Evolutionary conservation across 177 flowering plant species (phyloP), one percentile per base, ranked within the genome.

Genomic region (Vitis hybrid): DNA sequence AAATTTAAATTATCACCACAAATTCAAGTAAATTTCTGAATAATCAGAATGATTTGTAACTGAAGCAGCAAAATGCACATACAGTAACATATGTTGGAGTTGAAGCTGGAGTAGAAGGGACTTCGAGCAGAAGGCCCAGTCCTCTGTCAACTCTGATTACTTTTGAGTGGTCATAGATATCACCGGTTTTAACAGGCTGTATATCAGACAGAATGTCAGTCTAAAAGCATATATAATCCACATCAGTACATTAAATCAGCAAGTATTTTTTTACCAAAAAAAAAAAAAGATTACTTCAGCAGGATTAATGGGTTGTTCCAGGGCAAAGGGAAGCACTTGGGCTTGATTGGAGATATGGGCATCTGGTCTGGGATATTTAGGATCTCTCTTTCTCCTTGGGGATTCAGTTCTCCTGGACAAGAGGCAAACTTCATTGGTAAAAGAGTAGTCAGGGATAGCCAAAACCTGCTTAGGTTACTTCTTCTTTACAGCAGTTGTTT

Each of bases 71-170:
- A 62, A 55, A 62, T 53, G 58, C 61, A 82, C 95, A 60, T 89
- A 95, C 99, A 78, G 77, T 78, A 62, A 94, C 93, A 79, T 86
- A 94, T 62, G 90, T 88, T 17, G 98, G 97, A 68, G 89, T 89
- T 64, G 94, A 69, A 49, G 59, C 71, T 50, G 98, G 94, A 61
- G 59, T 13, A 47, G 97, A 86, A 47, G 99, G 97, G 67, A 94
- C 65, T 78, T 91, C 95, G 70, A 96, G 89, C 76, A 96, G 83
- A 81, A 96, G 85, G 62, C 99, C 99, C 22, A 77, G 66, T 38
- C 93, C 90, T 80, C 79, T 87, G 77, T 96, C 99, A 71, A 96
- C 89, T 81, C 98, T 85, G 73, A 94, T 81, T 15, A 96, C 84
- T 74, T 89, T 89, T 60, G 97, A 77, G 70, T 77, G 67, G 31